Evolutionary conservation across 345 rosid species (phyloP).

Genomic region (Leavenworthia alabamica): DNA sequence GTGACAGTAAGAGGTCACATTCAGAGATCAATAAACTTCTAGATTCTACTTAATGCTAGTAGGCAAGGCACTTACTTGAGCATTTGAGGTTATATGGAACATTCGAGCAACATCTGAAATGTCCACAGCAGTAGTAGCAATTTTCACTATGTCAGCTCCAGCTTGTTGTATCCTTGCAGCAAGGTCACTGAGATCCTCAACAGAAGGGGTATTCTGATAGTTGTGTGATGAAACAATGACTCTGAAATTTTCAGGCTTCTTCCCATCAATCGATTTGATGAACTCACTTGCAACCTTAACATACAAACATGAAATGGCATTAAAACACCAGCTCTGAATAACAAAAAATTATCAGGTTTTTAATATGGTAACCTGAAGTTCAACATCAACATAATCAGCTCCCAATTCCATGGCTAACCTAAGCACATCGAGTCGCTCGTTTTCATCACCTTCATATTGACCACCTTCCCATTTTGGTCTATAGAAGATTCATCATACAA

Average conservation of each 20-base stretch:
- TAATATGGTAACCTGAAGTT: constrained; percentile 61
- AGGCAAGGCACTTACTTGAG: constrained; percentile 55
- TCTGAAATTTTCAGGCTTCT: constrained; percentile 62
- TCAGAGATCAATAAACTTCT: not conserved
- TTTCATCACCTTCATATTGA: constrained; percentile 80
- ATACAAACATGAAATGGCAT: constrained; percentile 10
- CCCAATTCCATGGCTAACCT: constrained; percentile 83
- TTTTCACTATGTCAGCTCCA: constrained; percentile 91
- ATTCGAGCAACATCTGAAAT: constrained; percentile 82
- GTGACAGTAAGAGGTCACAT: too few species aligned
- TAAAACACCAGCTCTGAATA: not conserved
- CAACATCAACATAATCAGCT: constrained; percentile 92
- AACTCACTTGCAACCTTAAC: constrained; percentile 72
- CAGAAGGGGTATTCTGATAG: constrained; percentile 72
- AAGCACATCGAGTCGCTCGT: constrained; percentile 51
- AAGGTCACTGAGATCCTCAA: constrained; percentile 72
- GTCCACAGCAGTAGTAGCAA: constrained; percentile 81
- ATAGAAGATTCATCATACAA: constrained; percentile 6
- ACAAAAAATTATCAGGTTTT: not conserved
- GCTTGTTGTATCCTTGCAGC: constrained; percentile 61
- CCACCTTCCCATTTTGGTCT: constrained; percentile 99
- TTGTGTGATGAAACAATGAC: constrained; percentile 87
- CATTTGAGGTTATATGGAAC: constrained; percentile 73
- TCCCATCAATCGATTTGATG: constrained; percentile 45
- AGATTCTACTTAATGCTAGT: not conserved